Evolutionary conservation across 371 early-diverging fungal species (phyloP).

Genomic region (Rhizomucor miehei): DNA sequence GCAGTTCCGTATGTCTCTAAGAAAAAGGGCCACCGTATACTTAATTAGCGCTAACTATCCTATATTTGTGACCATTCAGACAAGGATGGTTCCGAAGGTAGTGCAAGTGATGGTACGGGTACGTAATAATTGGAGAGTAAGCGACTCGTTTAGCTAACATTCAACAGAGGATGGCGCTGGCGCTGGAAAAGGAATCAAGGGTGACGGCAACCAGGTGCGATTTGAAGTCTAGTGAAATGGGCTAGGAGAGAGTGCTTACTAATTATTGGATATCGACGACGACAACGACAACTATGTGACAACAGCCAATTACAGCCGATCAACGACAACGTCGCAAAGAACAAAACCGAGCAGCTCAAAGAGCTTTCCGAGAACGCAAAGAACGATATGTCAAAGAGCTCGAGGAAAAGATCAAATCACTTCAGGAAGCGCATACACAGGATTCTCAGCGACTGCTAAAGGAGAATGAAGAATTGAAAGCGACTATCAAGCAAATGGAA

Average conservation of each 20-base stretch:
- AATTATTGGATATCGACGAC: background rate
- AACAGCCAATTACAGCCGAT: too few relatives aligned
- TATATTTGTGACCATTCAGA: background rate
- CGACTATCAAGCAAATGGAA: slow-evolving; percentile 17
- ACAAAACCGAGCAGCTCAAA: slow-evolving; percentile 68
- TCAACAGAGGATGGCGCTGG: background rate
- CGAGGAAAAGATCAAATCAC: slow-evolving; percentile 54
- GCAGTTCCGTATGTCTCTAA: background rate
- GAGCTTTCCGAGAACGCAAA: slow-evolving; percentile 68
- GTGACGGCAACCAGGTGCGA: too few relatives aligned
- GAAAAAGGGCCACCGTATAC: too few relatives aligned
- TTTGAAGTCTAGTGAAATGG: too few relatives aligned
- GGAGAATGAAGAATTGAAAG: slow-evolving; percentile 20
- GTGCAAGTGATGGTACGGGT: slow-evolving; percentile 10
- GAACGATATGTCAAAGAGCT: slow-evolving; percentile 60
- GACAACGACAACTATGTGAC: slow-evolving; percentile 3
- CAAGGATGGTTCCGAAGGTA: slow-evolving; percentile 11
- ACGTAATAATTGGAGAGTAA: background rate
- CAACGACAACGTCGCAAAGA: slow-evolving; percentile 17
- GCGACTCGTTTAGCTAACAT: background rate
- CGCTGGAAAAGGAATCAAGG: slow-evolving; percentile 5
- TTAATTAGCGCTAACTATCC: too few relatives aligned
- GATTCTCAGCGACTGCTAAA: slow-evolving; percentile 10
- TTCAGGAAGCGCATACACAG: slow-evolving; percentile 33
- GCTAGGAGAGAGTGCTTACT: too few relatives aligned